A percentile compares a stretch with the other conserved stretches of the same genome.
These are phyloP conservation scores for Candida corydali DNA, from an alignment of 805 yeast species.

Conservation along the genomic window DNA sequence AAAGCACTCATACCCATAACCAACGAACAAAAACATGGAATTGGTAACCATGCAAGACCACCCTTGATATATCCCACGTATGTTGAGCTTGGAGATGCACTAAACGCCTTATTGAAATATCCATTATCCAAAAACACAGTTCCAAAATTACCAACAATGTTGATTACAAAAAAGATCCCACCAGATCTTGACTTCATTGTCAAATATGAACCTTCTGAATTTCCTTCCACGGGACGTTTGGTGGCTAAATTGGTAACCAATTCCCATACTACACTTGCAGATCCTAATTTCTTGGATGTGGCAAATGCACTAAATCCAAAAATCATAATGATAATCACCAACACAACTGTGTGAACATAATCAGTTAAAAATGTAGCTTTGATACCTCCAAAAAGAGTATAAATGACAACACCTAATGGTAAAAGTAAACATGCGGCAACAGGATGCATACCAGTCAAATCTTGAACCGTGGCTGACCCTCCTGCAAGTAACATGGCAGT, in stretches of 20 bases:
- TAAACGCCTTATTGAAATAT: conserved; percentile 86
- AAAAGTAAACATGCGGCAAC: conserved; percentile 79
- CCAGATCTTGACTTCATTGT: conserved; percentile 85
- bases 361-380: conserved; percentile 45
- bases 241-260: conserved; percentile 57
- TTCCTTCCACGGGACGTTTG: conserved; percentile 67
- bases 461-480: conserved; percentile 78
- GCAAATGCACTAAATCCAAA: conserved; percentile 81
- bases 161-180: conserved; percentile 86
- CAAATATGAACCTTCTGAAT: conserved; percentile 80
- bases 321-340: conserved; percentile 71
- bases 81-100: conserved; percentile 79
- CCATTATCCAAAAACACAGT: conserved; percentile 85
- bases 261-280: conserved; percentile 80
- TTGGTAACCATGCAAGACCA: conserved; percentile 88
- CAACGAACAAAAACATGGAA: conserved; percentile 78
- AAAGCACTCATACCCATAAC: conserved; percentile 85
- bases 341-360: conserved; percentile 47
- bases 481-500: conserved; percentile 92
- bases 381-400: conserved; percentile 42
- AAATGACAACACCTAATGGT: conserved; percentile 67
- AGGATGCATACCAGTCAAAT: conserved; percentile 74
- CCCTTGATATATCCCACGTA: conserved; percentile 86
- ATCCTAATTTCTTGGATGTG: conserved; percentile 64
- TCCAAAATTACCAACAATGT: conserved; percentile 83